Conservation (phyloP, 75 land plant species). For the Ceratopteris richardii region DNA sequence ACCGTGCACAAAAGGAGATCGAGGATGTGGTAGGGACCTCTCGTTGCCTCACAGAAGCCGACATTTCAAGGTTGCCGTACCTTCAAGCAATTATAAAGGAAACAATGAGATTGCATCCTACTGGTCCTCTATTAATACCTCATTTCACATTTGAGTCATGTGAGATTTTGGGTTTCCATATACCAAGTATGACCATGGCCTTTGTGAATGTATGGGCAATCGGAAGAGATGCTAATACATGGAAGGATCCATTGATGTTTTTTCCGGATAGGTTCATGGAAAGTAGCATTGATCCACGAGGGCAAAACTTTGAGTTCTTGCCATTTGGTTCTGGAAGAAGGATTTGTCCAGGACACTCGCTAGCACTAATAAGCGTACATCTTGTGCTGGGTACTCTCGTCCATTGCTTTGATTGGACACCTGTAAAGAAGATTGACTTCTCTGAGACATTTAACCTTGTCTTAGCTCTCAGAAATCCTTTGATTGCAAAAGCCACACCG, state of each 20-base stretch:
- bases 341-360: conserved; percentile 19
- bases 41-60: neutral
- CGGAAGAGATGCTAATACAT: neutral
- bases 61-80: conserved; percentile 1
- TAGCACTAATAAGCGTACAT: conserved; percentile 5
- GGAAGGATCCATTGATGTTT: conserved; percentile 5
- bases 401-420: conserved; percentile 24
- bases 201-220: conserved; percentile 9
- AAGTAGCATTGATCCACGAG: conserved; percentile 2
- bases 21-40: neutral
- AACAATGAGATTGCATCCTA: conserved; percentile 6
- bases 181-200: neutral
- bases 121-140: neutral
- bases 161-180: neutral
- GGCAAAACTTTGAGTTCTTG: conserved; percentile 17
- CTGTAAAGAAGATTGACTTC: neutral
- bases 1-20: conserved; percentile 2
- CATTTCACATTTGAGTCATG: neutral
- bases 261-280: conserved; percentile 12
- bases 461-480: neutral
- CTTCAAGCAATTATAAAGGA: conserved; percentile 12
- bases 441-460: neutral
- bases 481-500: too few species aligned
- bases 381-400: conserved; percentile 18
- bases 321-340: conserved; percentile 26